These are phyloP conservation scores for Yamadazyma sp. DNA, from an alignment of 1,139 yeast species.

Conservation along the genomic window DNA sequence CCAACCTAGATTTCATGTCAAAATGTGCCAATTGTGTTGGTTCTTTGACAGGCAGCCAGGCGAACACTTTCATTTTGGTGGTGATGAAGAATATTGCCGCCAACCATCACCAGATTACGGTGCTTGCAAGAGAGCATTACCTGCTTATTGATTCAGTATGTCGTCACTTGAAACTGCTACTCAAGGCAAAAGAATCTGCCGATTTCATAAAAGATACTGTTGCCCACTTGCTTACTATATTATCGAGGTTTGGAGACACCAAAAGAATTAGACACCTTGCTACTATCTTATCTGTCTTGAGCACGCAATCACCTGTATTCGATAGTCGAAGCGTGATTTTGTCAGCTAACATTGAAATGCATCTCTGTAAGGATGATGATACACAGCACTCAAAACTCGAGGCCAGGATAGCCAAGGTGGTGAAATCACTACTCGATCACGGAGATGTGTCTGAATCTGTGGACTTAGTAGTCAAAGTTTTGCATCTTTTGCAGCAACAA, in stretches of 20 bases:
- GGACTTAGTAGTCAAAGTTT: slow-evolving; percentile 1
- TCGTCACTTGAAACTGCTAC: not conserved
- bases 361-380: not conserved
- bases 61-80: not conserved
- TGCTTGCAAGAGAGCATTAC: not conserved
- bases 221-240: slow-evolving; percentile 1
- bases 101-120: not conserved
- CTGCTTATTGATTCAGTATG: not conserved
- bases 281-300: slow-evolving; percentile 22
- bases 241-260: slow-evolving; percentile 19
- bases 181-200: not conserved
- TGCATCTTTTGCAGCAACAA: slow-evolving; percentile 2
- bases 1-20: not conserved
- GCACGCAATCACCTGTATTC: not conserved
- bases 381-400: not conserved
- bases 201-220: not conserved
- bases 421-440: not conserved
- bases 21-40: not conserved
- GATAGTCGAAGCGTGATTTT: not conserved
- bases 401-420: slow-evolving; percentile 1
- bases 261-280: slow-evolving; percentile 33
- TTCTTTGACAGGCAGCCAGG: not conserved
- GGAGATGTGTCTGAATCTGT: not conserved
- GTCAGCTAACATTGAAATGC: not conserved
- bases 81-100: not conserved